A percentile compares a stretch with the other conserved stretches of the same genome.
These are phyloP conservation scores for Corinectria fuckeliana DNA, from an alignment of 2,329 filamentous ascomycete species.

Conservation along the genomic window DNA sequence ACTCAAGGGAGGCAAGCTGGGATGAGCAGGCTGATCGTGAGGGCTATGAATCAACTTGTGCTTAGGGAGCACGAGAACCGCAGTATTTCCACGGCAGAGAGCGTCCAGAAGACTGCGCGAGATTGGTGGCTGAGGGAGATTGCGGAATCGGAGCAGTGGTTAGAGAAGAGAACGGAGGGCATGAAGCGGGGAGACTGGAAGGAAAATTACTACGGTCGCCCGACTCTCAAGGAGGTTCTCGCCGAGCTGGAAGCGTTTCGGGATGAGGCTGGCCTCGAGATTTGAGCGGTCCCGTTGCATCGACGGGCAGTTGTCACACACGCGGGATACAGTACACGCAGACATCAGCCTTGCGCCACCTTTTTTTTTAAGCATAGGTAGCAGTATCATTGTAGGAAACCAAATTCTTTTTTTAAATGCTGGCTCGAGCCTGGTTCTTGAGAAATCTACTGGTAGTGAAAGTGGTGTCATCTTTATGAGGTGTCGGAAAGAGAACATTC, in stretches of 20 bases:
- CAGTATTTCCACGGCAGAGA: conserved; percentile 44
- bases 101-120: conserved; percentile 47
- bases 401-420: background rate
- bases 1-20: conserved; percentile 55
- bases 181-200: conserved; percentile 53
- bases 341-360: background rate
- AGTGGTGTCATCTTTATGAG: background rate
- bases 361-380: background rate
- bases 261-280: conserved; percentile 25
- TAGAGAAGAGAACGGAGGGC: conserved; percentile 48
- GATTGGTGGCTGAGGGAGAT: conserved; percentile 59
- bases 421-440: background rate
- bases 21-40: conserved; percentile 53
- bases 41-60: conserved; percentile 54
- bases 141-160: conserved; percentile 54
- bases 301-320: background rate
- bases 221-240: conserved; percentile 53
- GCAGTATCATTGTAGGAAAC: no score
- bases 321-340: conserved; percentile 7
- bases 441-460: background rate
- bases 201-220: conserved; percentile 58
- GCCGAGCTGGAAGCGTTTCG: conserved; percentile 40
- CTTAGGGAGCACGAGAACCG: conserved; percentile 45
- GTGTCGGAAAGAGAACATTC: conserved; percentile 1
- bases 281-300: conserved; percentile 16